These are phyloP conservation scores for Colletotrichum ledebouriae DNA, from an alignment of 2,329 filamentous ascomycete species.

Conservation along the genomic window DNA sequence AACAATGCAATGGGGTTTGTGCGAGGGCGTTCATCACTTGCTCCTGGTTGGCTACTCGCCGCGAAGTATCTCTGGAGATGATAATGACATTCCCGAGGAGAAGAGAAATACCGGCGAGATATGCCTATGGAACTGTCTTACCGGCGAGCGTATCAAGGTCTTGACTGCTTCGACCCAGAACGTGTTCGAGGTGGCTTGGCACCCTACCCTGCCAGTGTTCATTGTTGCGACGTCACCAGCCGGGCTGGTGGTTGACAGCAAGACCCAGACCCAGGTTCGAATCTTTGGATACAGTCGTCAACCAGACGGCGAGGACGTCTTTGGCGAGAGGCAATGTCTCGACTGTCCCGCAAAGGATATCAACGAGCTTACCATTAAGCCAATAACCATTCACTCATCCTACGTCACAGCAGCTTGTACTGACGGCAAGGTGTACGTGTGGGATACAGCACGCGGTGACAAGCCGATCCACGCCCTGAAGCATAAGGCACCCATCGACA, in stretches of 20 bases:
- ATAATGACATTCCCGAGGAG: slow-evolving; percentile 70
- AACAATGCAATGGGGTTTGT: slow-evolving; percentile 72
- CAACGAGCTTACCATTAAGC: slow-evolving; percentile 72
- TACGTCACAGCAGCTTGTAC: slow-evolving; percentile 74
- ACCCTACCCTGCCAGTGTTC: slow-evolving; percentile 67
- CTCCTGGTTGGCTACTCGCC: slow-evolving; percentile 75
- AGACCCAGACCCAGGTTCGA: slow-evolving; percentile 68
- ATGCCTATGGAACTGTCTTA: slow-evolving; percentile 68
- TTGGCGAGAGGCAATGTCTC: slow-evolving; percentile 64
- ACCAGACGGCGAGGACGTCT: slow-evolving; percentile 51
- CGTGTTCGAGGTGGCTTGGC: slow-evolving; percentile 75
- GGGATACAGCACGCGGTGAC: slow-evolving; percentile 71
- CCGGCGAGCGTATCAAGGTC: slow-evolving; percentile 60
- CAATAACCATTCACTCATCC: slow-evolving; percentile 63
- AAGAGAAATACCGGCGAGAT: slow-evolving; percentile 71
- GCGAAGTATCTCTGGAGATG: slow-evolving; percentile 64
- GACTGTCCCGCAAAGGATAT: slow-evolving; percentile 73
- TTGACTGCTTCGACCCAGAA: slow-evolving; percentile 68
- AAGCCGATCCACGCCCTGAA: slow-evolving; percentile 66
- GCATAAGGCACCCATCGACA: slow-evolving; percentile 63
- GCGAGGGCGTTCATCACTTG: slow-evolving; percentile 60
- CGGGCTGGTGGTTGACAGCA: slow-evolving; percentile 58
- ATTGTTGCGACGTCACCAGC: slow-evolving; percentile 69
- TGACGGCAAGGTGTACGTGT: slow-evolving; percentile 72
- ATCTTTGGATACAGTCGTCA: slow-evolving; percentile 58